Evolutionary conservation across 2,329 filamentous ascomycete genomes (phyloP).

Genomic region (Bipolaris cookei): DNA sequence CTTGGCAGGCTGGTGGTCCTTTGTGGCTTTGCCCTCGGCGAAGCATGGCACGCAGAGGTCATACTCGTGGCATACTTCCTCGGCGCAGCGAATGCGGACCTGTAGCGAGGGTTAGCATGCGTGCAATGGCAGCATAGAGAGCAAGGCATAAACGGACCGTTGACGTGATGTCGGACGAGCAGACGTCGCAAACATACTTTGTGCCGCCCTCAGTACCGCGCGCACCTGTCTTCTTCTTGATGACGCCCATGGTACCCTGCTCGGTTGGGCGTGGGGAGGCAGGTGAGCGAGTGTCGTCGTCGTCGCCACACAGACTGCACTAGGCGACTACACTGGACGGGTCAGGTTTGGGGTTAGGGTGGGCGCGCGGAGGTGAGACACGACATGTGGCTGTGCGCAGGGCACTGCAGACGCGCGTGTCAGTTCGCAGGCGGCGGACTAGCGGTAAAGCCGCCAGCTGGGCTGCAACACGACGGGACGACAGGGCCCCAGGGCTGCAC

Average conservation of each 20-base stretch:
- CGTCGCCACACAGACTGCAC: not conserved
- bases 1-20: slow-evolving; percentile 82
- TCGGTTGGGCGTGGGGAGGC: slow-evolving; percentile 12
- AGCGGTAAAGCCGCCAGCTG: slow-evolving; percentile 11
- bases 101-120: slow-evolving; percentile 48
- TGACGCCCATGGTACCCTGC: slow-evolving; percentile 76
- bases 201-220: slow-evolving; percentile 76
- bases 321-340: not conserved
- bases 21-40: slow-evolving; percentile 77
- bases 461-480: slow-evolving; percentile 2
- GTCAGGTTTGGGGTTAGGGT: not conserved
- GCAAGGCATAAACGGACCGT: slow-evolving; percentile 68
- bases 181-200: slow-evolving; percentile 97
- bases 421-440: slow-evolving; percentile 7
- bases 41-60: slow-evolving; percentile 98
- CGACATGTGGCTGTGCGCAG: slow-evolving; percentile 36
- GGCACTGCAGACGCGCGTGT: slow-evolving; percentile 15
- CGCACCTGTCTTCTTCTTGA: slow-evolving; percentile 91
- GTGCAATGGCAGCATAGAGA: not conserved
- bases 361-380: slow-evolving; percentile 14
- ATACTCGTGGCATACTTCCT: slow-evolving; percentile 81
- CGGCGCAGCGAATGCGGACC: slow-evolving; percentile 92
- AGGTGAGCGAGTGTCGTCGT: slow-evolving; percentile 7
- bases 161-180: slow-evolving; percentile 94
- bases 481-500: not conserved